Evolutionary conservation across 768 basidiomycete genomes (phyloP).

Genomic region (Pleurotus citrinopileatus): DNA sequence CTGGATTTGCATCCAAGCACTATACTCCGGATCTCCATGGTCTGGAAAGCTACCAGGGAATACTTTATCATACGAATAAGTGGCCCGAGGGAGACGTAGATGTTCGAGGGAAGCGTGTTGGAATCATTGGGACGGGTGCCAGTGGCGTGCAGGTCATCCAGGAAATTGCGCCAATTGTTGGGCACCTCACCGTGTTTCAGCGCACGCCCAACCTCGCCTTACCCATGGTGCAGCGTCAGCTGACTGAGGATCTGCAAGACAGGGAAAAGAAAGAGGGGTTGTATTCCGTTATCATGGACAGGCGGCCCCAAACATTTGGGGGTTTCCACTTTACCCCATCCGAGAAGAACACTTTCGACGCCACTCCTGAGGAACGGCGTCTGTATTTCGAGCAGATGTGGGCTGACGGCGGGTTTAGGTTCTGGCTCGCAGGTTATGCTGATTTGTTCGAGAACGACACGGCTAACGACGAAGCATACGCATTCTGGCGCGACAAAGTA

Average conservation of each 20-base stretch:
- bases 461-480: slow-evolving; percentile 21
- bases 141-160: slow-evolving; percentile 25
- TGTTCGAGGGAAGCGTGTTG: slow-evolving; percentile 20
- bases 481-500: slow-evolving; percentile 24
- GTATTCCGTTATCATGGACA: slow-evolving; percentile 18
- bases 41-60: slow-evolving; percentile 21
- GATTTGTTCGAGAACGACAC: slow-evolving; percentile 17
- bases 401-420: slow-evolving; percentile 20
- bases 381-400: slow-evolving; percentile 20
- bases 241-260: slow-evolving; percentile 40
- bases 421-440: slow-evolving; percentile 16
- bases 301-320: slow-evolving; percentile 19
- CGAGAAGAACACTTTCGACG: slow-evolving; percentile 13
- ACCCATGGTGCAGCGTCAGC: slow-evolving; percentile 54
- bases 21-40: slow-evolving; percentile 19
- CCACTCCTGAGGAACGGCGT: slow-evolving; percentile 19
- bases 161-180: slow-evolving; percentile 17
- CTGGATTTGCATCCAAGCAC: slow-evolving; percentile 21
- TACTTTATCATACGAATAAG: slow-evolving; percentile 18
- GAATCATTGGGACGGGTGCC: slow-evolving; percentile 24
- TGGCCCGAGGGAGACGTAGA: slow-evolving; percentile 21
- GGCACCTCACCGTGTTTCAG: slow-evolving; percentile 25
- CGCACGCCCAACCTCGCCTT: slow-evolving; percentile 41
- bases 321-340: slow-evolving; percentile 17
- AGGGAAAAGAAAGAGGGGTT: slow-evolving; percentile 16